A percentile compares a stretch with the other conserved stretches of the same genome.
Conservation (phyloP, 257 asterid genomes). For the Anisodus acutangulus region DNA sequence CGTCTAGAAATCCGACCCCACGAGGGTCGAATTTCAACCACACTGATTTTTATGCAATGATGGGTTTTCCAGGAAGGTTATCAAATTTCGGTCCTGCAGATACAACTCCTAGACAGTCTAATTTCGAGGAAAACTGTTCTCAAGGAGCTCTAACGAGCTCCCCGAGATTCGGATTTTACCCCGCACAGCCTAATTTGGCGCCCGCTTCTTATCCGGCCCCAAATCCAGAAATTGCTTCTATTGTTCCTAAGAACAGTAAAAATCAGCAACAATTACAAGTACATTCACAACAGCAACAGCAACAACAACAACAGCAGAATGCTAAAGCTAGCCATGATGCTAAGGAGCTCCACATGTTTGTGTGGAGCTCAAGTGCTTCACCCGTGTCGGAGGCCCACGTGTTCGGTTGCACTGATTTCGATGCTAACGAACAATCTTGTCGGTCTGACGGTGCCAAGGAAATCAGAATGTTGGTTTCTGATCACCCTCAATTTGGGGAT, state of each 20-base stretch:
- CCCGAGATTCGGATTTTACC: slow-evolving; percentile 69
- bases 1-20: slow-evolving; percentile 57
- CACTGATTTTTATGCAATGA: slow-evolving; percentile 54
- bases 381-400: slow-evolving; percentile 79
- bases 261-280: slow-evolving; percentile 32
- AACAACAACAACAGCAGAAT: slow-evolving; percentile 40
- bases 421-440: slow-evolving; percentile 69
- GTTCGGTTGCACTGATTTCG: slow-evolving; percentile 53
- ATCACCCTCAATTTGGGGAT: slow-evolving; percentile 83
- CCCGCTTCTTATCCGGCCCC: slow-evolving; percentile 77
- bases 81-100: slow-evolving; percentile 46
- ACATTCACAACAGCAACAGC: slow-evolving; percentile 38
- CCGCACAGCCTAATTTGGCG: slow-evolving; percentile 48
- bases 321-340: slow-evolving; percentile 65
- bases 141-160: slow-evolving; percentile 57
- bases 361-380: slow-evolving; percentile 97
- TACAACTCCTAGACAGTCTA: slow-evolving; percentile 85
- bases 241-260: slow-evolving; percentile 49
- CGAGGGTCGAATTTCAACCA: slow-evolving; percentile 59
- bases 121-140: slow-evolving; percentile 80
- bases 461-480: slow-evolving; percentile 75
- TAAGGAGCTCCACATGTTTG: slow-evolving; percentile 96
- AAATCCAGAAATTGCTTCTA: slow-evolving; percentile 78
- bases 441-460: slow-evolving; percentile 89
- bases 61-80: slow-evolving; percentile 52